Evolutionary conservation across 2,329 filamentous ascomycete species (phyloP), one percentile per base, ranked within the genome.

Genomic region (Paraphoma chrysanthemicola): DNA sequence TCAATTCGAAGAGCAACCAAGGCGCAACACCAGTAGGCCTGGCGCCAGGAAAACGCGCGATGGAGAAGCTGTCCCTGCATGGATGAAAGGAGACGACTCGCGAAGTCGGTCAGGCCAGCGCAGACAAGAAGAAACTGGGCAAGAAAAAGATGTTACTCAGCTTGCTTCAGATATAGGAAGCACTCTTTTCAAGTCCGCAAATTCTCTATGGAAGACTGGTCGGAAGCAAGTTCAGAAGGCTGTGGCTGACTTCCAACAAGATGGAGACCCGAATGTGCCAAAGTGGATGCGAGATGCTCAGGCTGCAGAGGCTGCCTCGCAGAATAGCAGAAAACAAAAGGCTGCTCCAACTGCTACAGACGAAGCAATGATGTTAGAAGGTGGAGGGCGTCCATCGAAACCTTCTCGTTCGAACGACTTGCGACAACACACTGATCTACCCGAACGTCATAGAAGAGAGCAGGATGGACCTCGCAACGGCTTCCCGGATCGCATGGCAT

Each of bases 151-250:
- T 67, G 83, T 96, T 53, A 83, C 91, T 14, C 92, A 94, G 70
- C 85, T 90, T 43, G 94, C 94, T 2, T 88, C 92, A 6, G 90
- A 93, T 33, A 83, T 98, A 70, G 91, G 95, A 0, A 92, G 81
- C 44, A 96, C 85, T 59, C 78, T 99, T 11, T 88, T 98, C 76
- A 99, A 99, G 75, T 95, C 93, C 2, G 95, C 95, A 1, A 96
- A 96, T 64, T 94, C 92, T 0, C 79, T 98, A 0, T 99, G 95
- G 95, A 99, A 97, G 74, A 91, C 90, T 3, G 89, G 94, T 0
- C 92, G 93, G 71, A 99, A 97, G 78, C 93, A 92, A 73, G 86
- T 98, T 55, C 92, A 96, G 69, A 92, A 95, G 76, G 94, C 92
- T 4, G 91, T 98, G 33, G 88, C 93, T 8, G 95, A 99, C 14